Evolutionary conservation across 768 basidiomycete genomes (phyloP).

Genomic region (Terana coerulea): DNA sequence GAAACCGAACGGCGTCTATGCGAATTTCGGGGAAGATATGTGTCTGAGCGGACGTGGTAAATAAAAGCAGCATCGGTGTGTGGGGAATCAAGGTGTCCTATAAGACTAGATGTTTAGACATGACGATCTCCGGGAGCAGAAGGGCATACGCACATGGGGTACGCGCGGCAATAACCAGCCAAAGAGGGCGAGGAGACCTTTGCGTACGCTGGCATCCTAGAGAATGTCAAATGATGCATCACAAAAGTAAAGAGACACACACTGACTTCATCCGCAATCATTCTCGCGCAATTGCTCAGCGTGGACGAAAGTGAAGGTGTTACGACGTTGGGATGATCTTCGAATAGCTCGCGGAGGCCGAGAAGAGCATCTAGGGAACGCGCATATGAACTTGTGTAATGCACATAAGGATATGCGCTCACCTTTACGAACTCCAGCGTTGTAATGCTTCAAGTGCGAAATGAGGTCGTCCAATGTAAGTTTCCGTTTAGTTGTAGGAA

Average conservation of each 20-base stretch:
- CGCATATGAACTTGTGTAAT: not conserved
- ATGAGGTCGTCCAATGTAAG: conserved; percentile 76
- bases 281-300: conserved; percentile 56
- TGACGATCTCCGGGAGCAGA: not conserved
- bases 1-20: conserved; percentile 79
- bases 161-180: conserved; percentile 69
- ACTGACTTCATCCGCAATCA: conserved; percentile 81
- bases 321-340: conserved; percentile 54
- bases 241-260: not conserved
- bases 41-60: conserved; percentile 86
- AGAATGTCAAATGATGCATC: conserved; percentile 9
- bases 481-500: conserved; percentile 73
- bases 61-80: conserved; percentile 71
- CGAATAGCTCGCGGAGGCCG: conserved; percentile 71
- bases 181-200: conserved; percentile 63
- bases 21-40: conserved; percentile 96
- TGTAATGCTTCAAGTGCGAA: conserved; percentile 81
- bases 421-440: conserved; percentile 72
- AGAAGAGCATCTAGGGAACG: conserved; percentile 58
- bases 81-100: conserved; percentile 76
- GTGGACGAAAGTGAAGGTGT: conserved; percentile 49
- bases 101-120: not conserved
- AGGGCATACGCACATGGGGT: conserved; percentile 42
- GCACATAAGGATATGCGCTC: conserved; percentile 11
- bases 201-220: conserved; percentile 80